Conservation (phyloP, 352 stramenopile species). For the Pseudoperonospora humuli region DNA sequence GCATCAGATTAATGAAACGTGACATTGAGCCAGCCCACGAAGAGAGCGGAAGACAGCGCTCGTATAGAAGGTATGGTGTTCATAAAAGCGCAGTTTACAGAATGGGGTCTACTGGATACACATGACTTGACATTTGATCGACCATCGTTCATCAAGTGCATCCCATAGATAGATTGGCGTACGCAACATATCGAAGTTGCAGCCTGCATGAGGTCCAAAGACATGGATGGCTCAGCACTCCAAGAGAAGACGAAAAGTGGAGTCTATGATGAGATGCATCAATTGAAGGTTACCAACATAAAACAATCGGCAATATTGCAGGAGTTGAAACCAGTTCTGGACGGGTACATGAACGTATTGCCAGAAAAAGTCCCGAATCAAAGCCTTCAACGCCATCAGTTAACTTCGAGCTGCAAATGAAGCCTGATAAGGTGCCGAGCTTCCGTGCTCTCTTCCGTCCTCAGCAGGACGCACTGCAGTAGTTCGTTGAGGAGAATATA, state of each 20-base stretch:
- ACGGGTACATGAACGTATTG: conserved; percentile 7
- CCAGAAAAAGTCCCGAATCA: conserved; percentile 8
- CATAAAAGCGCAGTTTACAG: conserved; percentile 5
- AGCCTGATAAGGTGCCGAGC: conserved; percentile 9
- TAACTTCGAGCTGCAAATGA: conserved; percentile 18
- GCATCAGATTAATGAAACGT: conserved; percentile 2
- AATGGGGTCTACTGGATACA: conserved; percentile 5
- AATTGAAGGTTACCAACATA: conserved; percentile 4
- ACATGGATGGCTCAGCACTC: conserved; percentile 7
- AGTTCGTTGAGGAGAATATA: conserved; percentile 11
- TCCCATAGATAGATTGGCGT: conserved; percentile 6
- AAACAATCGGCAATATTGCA: neutral
- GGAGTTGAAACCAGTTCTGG: neutral
- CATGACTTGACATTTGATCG: conserved; percentile 15
- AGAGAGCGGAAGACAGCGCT: conserved; percentile 4
- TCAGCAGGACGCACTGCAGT: conserved; percentile 6
- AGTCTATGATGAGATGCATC: conserved; percentile 6
- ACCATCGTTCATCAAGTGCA: conserved; percentile 9
- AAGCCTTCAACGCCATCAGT: conserved; percentile 6
- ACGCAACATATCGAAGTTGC: conserved; percentile 3
- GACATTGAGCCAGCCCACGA: conserved; percentile 3
- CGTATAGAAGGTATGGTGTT: conserved; percentile 9
- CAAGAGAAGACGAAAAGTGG: neutral
- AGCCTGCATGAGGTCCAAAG: neutral
- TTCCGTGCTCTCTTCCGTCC: conserved; percentile 9